Conservation (phyloP, 2,329 filamentous ascomycete species). For the Ophiostoma novo-ulmi region DNA sequence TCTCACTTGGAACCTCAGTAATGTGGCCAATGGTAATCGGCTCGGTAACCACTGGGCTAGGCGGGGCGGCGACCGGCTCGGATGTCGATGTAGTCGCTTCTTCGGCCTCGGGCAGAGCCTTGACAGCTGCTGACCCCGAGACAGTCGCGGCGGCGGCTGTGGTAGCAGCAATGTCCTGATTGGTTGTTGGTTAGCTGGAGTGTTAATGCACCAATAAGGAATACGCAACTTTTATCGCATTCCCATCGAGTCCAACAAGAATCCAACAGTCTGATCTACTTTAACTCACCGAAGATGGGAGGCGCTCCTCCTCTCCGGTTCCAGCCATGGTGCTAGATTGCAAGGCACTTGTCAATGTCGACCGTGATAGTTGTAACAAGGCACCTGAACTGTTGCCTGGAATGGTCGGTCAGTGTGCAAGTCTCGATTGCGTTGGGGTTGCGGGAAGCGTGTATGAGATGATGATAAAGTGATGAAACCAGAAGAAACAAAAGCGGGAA, state of each 20-base stretch:
- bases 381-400: neutral
- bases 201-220: neutral
- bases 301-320: slow-evolving; percentile 21
- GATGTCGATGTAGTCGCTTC: neutral
- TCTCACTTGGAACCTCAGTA: neutral
- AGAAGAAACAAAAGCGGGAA: neutral
- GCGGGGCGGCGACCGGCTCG: neutral
- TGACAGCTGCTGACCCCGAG: neutral
- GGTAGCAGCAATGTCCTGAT: slow-evolving; percentile 15
- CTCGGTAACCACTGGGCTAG: neutral
- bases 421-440: neutral
- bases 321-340: slow-evolving; percentile 17
- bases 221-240: neutral
- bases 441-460: neutral
- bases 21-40: neutral
- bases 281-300: slow-evolving; percentile 21
- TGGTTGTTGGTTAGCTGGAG: neutral
- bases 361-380: neutral
- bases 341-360: neutral
- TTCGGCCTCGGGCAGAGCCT: neutral
- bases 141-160: slow-evolving; percentile 19
- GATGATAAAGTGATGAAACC: neutral
- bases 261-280: neutral
- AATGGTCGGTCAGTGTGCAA: neutral
- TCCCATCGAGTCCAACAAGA: no score